Evolutionary conservation across 129 eudicot genomes (phyloP).

Genomic region (Flaveria sonorensis): DNA sequence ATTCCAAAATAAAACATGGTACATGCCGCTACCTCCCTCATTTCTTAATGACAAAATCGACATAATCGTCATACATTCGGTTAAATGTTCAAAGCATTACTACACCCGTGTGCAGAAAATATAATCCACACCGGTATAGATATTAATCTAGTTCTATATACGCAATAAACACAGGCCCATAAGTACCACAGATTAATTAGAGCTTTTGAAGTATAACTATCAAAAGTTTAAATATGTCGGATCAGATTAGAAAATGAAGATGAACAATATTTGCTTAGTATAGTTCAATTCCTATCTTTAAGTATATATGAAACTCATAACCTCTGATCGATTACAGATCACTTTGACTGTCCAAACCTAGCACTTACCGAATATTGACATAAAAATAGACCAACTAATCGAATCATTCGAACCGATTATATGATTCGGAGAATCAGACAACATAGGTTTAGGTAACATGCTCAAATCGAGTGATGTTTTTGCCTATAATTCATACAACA

Average conservation of each 20-base stretch:
- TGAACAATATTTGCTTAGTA: background rate
- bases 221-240: background rate
- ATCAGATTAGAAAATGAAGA: background rate
- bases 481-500: no score
- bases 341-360: background rate
- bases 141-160: background rate
- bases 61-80: background rate
- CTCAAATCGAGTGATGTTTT: no score
- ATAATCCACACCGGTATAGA: background rate
- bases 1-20: background rate
- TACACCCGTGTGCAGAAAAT: background rate
- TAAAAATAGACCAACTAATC: background rate
- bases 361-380: background rate
- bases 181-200: background rate
- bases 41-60: background rate
- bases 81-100: background rate
- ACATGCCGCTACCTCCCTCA: background rate
- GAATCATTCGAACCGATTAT: background rate
- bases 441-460: no score
- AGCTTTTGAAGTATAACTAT: background rate
- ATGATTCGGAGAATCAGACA: slow-evolving; percentile 13
- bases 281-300: background rate
- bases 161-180: background rate
- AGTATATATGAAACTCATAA: background rate
- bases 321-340: background rate